Base-by-base conservation (phyloP, 257 asterid species). In the Anisodus acutangulus region DNA sequence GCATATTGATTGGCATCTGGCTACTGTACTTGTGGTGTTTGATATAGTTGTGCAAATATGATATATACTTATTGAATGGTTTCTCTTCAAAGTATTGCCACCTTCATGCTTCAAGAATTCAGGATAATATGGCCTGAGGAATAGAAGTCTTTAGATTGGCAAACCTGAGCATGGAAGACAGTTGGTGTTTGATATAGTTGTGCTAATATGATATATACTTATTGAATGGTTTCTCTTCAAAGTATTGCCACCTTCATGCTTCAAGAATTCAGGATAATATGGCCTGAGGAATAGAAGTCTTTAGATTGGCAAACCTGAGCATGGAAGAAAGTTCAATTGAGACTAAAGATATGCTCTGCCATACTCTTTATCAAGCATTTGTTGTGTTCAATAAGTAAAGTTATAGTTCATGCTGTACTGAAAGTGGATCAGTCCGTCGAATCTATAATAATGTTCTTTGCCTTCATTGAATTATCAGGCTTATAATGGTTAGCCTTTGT, bases 211-310 rank as follows among this genome's bases (percentile, higher is more conserved):
- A 76, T 26, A 51, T 12, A 45, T 3, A 22, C 63, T 49, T 74
- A 49, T 49, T 74, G 62, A 49, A 12, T 76, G 81, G 47, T 76
- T 76, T 76, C 63, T 76, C 63, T 22, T 51, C 47, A 76, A 76
- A 8, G 13, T 26, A 76, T 76, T 26, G 62, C 13, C 60, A 76
- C 26, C 45, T 76, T 76, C 26, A 26, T 26, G 81, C 63, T 76
- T 76, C 15, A 51, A 12, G 22, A 51, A 4, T 71, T 71, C 15
- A 69, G 13, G 13, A 43, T 43, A 43, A 70, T 71, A 71, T 41
- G 79, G 17, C 79, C 37, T 70, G 55, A 76, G 62, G 11, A 76
- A 76, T 51, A 76, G 63, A 26, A 76, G 45, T 74, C 45, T 3
- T 74, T 11, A 12, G 12, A 22, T 22, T 22, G 26, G 26, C 16